Base-by-base conservation (phyloP, 768 basidiomycete genomes). In the Phanerochaete carnosa region DNA sequence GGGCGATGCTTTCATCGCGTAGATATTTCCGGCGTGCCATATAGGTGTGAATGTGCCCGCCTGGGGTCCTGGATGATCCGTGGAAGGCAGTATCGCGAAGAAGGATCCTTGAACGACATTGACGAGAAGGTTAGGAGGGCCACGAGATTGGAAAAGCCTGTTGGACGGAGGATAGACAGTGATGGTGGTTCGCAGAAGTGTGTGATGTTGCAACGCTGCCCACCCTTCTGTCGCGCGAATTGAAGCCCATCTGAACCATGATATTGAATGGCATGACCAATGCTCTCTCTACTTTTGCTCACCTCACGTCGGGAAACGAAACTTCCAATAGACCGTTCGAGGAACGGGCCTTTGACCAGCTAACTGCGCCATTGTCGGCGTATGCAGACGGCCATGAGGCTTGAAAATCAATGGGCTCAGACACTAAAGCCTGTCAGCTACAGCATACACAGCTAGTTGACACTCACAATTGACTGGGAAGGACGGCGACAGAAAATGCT, bases 21-120 rank as follows among this genome's bases (percentile, higher is more conserved):
- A 96, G n/a, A 96, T 86, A 69, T 96, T 92, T 33, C 92, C 94
- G n/a, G 83, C 73, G 70, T 88, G 81, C 94, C 94, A 96, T 68
- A 81, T 73, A 5, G 78, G 77, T 5, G 76, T 65, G 3, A 52
- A 23, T 54, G 70, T 64, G 64, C 57, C 54, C 9, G 77, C 77
- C 2, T 73, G 67, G 19, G 65, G 25, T 3, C 68, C 55, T 2
- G 51, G 51, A 13, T 66, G 54, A 23, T 64, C 57, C 32, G 72
- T 56, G 12, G 68, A 66, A 12, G 89, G 87, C 13, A 89, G 64
- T 45, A 96, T 69, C 7, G 90, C 76, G 68, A 93, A 92, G 70
- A 89, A 93, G 2, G 92, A 87, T 0, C 84, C 92, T 66, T 88
- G 89, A 11, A 82, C 72, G 12, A 94, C 76, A 32, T 88, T 77